Evolutionary conservation across 129 eudicot species (phyloP).

Genomic region (Erigeron canadensis): DNA sequence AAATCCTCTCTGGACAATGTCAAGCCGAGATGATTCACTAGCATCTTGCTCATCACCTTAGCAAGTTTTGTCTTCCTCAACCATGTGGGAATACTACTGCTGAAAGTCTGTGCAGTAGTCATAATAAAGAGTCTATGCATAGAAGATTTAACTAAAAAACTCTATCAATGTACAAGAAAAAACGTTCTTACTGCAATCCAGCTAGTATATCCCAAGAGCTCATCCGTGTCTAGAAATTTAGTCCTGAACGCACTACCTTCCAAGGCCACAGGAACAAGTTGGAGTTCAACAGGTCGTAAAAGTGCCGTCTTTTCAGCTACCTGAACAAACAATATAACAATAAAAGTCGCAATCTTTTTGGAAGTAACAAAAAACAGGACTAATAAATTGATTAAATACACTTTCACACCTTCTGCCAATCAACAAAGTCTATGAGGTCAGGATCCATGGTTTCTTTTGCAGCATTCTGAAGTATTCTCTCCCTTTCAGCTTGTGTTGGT

Average conservation of each 20-base stretch:
- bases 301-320: conserved; percentile 94
- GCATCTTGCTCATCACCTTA: conserved; percentile 54
- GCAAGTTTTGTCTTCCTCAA: conserved; percentile 57
- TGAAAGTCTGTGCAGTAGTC: conserved; percentile 61
- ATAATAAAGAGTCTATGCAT: background rate
- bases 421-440: conserved; percentile 70
- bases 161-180: conserved; percentile 1
- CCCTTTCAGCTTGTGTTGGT: conserved; percentile 83
- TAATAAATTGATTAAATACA: conserved; percentile 9
- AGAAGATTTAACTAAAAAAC: background rate
- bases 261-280: conserved; percentile 73
- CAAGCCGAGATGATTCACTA: conserved; percentile 90
- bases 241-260: conserved; percentile 87
- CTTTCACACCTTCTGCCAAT: conserved; percentile 72
- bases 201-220: conserved; percentile 81
- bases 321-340: conserved; percentile 40
- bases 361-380: background rate
- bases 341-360: background rate
- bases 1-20: conserved; percentile 79
- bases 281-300: conserved; percentile 76
- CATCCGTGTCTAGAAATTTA: conserved; percentile 81
- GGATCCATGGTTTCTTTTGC: conserved; percentile 89
- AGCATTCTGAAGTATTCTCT: conserved; percentile 61
- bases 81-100: conserved; percentile 66
- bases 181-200: conserved; percentile 69